Evolutionary conservation across 2,329 filamentous ascomycete species (phyloP).

Genomic region (Nemania bipapillata): DNA sequence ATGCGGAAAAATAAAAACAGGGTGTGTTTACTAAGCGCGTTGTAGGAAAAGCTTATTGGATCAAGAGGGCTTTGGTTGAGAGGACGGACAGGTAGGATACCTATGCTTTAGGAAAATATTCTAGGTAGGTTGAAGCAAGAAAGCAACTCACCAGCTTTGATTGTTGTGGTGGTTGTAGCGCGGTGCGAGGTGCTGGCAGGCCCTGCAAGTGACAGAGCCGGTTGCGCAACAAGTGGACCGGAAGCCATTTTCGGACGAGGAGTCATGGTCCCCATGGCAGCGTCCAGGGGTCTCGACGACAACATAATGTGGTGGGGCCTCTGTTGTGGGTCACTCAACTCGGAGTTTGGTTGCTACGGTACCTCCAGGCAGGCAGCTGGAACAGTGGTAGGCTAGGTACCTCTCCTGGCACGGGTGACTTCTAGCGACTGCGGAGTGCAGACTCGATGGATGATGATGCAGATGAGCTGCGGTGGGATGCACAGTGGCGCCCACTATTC

Average conservation of each 20-base stretch:
- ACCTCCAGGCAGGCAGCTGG: neutral
- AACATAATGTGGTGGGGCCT: slow-evolving; percentile 21
- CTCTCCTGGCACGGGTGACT: neutral
- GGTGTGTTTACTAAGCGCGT: neutral
- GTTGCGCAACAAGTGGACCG: slow-evolving; percentile 40
- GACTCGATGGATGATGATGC: slow-evolving; percentile 21
- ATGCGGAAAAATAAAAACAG: neutral
- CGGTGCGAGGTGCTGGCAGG: slow-evolving; percentile 24
- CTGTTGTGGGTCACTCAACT: neutral
- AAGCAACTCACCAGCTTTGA: slow-evolving; percentile 37
- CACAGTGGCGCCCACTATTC: slow-evolving; percentile 10
- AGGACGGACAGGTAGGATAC: no score
- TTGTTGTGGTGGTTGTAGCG: slow-evolving; percentile 37
- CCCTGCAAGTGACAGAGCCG: slow-evolving; percentile 35
- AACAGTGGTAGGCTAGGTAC: neutral
- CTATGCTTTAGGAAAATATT: neutral
- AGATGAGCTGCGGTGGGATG: slow-evolving; percentile 16
- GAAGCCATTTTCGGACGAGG: slow-evolving; percentile 37
- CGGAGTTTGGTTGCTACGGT: neutral
- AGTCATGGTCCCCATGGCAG: slow-evolving; percentile 39
- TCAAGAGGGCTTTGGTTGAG: neutral
- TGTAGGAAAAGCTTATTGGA: neutral
- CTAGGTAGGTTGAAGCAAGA: slow-evolving; percentile 24
- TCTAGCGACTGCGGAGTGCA: slow-evolving; percentile 28
- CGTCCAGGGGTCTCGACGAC: slow-evolving; percentile 37